Evolutionary conservation across 2,329 filamentous ascomycete species (phyloP), one percentile per base, ranked within the genome.

Genomic region (Orbilia oligospora): DNA sequence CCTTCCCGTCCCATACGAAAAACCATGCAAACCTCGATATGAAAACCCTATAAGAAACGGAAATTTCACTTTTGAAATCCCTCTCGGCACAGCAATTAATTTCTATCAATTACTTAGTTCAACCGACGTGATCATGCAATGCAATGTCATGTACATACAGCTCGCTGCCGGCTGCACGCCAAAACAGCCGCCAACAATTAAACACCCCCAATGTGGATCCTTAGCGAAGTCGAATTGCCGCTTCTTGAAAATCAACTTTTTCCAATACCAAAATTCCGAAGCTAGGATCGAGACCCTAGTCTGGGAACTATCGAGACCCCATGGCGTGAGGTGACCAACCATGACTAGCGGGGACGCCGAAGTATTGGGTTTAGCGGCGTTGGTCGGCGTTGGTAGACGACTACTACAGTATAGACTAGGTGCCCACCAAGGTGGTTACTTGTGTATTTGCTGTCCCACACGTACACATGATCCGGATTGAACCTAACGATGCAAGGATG

Each of bases 221-320:
- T 38, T 27, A 46, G 64, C 33, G 14, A 63, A 75, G 55, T 69
- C 30, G 53, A 75, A 22, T 75, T 64, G 16, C 58, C 72, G 56
- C 48, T 70, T 76, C 20, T 24, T 27, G 56, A 41, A 49, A 76
- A 76, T 76, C 72, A 46, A 76, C 72, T 70, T 76, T 76, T 76
- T 22, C 33, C 5, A 36, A 36, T n/a, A 1, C 20, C 18, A 18
- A 6, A 20, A 48, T n/a, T n/a, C n/a, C n/a, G 10, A n/a, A n/a
- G 14, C 24, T 27, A 27, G 10, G 10, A 12, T 36, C 10, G 33
- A 36, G 10, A n/a, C n/a, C n/a, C n/a, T n/a, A n/a, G n/a, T n/a
- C n/a, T n/a, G n/a, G n/a, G n/a, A n/a, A n/a, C n/a, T n/a, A n/a
- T n/a, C 33, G 33, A 2, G 3, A 53, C 12, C n/a, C 1, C 10